phyloP scores from a whole-genome alignment of 2,329 filamentous ascomycete species.

The Exophiala mesophila region DNA sequence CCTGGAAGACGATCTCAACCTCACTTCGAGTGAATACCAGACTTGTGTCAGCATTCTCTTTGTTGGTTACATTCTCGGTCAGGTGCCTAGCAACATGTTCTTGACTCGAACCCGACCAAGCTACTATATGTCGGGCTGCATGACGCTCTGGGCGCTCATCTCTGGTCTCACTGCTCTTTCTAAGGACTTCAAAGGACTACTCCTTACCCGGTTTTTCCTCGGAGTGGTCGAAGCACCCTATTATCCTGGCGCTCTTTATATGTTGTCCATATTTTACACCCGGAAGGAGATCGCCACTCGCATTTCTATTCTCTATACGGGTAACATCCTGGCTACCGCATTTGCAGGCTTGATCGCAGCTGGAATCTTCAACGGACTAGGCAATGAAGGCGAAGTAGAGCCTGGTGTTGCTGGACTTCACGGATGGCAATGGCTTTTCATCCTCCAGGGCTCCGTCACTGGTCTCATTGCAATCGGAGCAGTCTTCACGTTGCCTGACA shows the following conservation, averaged over 20 bases:
- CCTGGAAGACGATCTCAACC: constrained; percentile 28
- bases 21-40: constrained; percentile 29
- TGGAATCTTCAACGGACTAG: constrained; percentile 42
- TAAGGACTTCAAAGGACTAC: constrained; percentile 38
- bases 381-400: constrained; percentile 39
- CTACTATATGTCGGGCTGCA: constrained; percentile 28
- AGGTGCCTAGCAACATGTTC: constrained; percentile 22
- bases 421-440: constrained; percentile 59
- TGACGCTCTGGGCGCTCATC: constrained; percentile 57
- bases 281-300: constrained; percentile 50
- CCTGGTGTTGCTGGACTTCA: constrained; percentile 50
- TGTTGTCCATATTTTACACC: constrained; percentile 64
- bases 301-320: constrained; percentile 56
- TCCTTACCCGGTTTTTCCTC: constrained; percentile 39
- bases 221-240: constrained; percentile 44
- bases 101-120: not conserved
- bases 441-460: constrained; percentile 51
- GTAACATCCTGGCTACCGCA: constrained; percentile 56
- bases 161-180: constrained; percentile 47
- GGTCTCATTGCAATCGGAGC: constrained; percentile 39
- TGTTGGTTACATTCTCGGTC: constrained; percentile 26
- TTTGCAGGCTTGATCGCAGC: constrained; percentile 57
- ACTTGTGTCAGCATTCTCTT: constrained; percentile 30
- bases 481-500: constrained; percentile 39
- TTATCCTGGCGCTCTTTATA: constrained; percentile 58